Conservation (phyloP, 2,329 filamentous ascomycete genomes). For the Penicillium sp. region DNA sequence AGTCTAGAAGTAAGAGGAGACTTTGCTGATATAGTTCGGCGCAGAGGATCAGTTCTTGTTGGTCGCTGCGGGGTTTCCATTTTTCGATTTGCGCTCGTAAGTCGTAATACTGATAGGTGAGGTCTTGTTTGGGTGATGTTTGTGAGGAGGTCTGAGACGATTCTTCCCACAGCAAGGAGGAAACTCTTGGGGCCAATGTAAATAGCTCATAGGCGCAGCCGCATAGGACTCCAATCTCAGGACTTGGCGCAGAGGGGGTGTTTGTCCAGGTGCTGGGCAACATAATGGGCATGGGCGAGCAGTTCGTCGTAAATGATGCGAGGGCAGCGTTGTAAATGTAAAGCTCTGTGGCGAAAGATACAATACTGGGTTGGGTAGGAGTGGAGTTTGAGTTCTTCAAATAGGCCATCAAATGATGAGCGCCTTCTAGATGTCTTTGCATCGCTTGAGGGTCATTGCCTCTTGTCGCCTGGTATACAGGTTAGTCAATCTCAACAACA, state of each 20-base stretch:
- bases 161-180: constrained; percentile 8
- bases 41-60: constrained; percentile 13
- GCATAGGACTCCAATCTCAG: constrained; percentile 15
- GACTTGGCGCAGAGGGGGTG: background rate
- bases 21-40: constrained; percentile 20
- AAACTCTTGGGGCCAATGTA: constrained; percentile 10
- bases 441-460: constrained; percentile 19
- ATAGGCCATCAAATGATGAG: constrained; percentile 20
- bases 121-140: background rate
- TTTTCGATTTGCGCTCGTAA: constrained; percentile 6
- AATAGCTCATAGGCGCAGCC: constrained; percentile 20
- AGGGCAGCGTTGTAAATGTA: constrained; percentile 21
- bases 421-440: constrained; percentile 19
- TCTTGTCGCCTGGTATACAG: constrained; percentile 14
- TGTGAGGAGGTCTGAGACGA: background rate
- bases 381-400: constrained; percentile 1
- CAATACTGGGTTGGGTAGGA: constrained; percentile 9
- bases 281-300: constrained; percentile 1
- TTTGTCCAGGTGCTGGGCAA: background rate
- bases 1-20: constrained; percentile 15
- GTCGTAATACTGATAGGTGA: constrained; percentile 6
- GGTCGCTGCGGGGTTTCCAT: constrained; percentile 11
- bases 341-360: constrained; percentile 14
- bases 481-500: background rate
- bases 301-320: constrained; percentile 17